Conservation (phyloP, 148 eudicot species). For the Dianthus caryophyllus region DNA sequence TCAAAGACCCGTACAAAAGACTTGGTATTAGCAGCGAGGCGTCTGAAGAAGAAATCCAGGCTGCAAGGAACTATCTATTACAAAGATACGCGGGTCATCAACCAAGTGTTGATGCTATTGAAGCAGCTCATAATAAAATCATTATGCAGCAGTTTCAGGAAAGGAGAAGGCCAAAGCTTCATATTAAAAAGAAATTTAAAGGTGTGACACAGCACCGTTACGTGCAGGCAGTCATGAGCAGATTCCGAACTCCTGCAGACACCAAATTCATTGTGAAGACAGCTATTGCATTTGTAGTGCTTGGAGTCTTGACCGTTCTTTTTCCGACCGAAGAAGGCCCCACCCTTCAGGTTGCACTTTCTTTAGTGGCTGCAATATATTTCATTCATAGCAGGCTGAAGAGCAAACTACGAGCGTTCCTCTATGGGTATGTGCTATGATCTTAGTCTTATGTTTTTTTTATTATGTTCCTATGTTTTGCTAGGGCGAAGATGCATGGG, state of each 20-base stretch:
- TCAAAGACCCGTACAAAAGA: conserved; percentile 84
- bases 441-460: conserved; percentile 7
- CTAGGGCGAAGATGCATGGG: background rate
- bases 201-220: conserved; percentile 59
- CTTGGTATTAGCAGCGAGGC: conserved; percentile 87
- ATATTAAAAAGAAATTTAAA: conserved; percentile 71
- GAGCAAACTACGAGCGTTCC: conserved; percentile 71
- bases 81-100: conserved; percentile 82
- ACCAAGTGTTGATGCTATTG: conserved; percentile 91
- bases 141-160: conserved; percentile 84
- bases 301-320: conserved; percentile 75
- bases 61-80: conserved; percentile 81
- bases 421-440: conserved; percentile 68
- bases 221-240: conserved; percentile 68
- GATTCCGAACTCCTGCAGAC: conserved; percentile 69
- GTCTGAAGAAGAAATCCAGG: conserved; percentile 90
- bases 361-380: conserved; percentile 64
- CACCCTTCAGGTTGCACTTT: conserved; percentile 90
- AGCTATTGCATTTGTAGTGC: conserved; percentile 54
- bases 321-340: conserved; percentile 98
- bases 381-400: conserved; percentile 70
- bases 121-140: conserved; percentile 90
- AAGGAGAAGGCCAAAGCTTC: conserved; percentile 75
- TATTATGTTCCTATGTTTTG: background rate
- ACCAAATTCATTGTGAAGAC: conserved; percentile 58